Evolutionary conservation across 352 stramenopile genomes (phyloP).

Genomic region (Nothophytophthora sp.): DNA sequence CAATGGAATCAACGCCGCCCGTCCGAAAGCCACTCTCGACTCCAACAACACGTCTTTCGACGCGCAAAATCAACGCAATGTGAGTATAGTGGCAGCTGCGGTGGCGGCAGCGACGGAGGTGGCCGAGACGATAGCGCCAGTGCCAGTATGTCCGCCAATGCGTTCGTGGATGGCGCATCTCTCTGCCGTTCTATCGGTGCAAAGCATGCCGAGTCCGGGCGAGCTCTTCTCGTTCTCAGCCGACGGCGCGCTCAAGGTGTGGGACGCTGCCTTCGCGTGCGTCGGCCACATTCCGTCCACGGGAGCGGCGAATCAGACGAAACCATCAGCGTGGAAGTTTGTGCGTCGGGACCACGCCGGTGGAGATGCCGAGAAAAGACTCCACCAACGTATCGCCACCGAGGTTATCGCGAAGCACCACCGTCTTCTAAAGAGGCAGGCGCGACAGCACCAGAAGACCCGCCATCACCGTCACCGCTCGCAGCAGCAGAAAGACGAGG

Average conservation of each 20-base stretch:
- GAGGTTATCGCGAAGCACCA: constrained; percentile 47
- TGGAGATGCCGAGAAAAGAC: constrained; percentile 28
- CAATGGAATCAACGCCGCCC: background rate
- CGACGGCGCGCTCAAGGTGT: constrained; percentile 53
- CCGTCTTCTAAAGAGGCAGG: constrained; percentile 23
- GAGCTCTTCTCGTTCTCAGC: constrained; percentile 49
- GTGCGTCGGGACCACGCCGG: constrained; percentile 32
- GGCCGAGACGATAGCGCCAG: background rate
- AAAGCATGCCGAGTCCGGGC: constrained; percentile 35
- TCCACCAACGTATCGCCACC: constrained; percentile 33
- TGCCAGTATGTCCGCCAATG: constrained; percentile 25
- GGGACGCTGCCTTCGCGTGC: constrained; percentile 38
- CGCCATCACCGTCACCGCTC: no score
- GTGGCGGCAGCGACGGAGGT: background rate
- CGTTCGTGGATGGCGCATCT: constrained; percentile 47
- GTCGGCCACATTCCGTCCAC: constrained; percentile 54
- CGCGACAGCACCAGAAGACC: constrained; percentile 11
- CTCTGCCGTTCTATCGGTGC: constrained; percentile 33
- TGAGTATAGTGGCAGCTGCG: background rate
- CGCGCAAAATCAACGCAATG: background rate
- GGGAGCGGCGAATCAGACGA: constrained; percentile 11
- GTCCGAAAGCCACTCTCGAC: background rate
- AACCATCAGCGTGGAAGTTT: constrained; percentile 50
- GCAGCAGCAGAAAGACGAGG: constrained; percentile 1
- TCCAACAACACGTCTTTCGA: background rate